phyloP scores from a whole-genome alignment of 1,284 basidiomycete species.

The Takashimella koratensis region DNA sequence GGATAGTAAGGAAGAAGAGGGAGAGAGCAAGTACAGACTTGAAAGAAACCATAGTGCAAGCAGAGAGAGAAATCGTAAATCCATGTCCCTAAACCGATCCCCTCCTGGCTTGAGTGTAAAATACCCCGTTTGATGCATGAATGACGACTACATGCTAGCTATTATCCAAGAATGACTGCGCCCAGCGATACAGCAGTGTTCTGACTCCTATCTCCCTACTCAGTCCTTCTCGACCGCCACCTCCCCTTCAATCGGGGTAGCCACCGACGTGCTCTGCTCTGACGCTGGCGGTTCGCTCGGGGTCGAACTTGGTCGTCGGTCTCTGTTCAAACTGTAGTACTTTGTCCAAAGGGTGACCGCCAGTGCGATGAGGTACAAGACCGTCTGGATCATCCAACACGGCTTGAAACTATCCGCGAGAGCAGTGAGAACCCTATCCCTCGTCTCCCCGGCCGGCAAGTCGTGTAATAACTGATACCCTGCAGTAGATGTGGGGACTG shows the following conservation, averaged over 20 bases:
- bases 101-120: too few species aligned
- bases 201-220: not conserved
- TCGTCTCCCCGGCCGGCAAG: slow-evolving; percentile 27
- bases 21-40: too few species aligned
- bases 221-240: not conserved
- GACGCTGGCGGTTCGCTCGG: not conserved
- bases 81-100: too few species aligned
- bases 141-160: too few species aligned
- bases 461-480: slow-evolving; percentile 36
- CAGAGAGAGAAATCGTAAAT: too few species aligned
- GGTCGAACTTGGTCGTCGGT: not conserved
- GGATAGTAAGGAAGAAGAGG: too few species aligned
- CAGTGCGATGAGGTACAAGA: slow-evolving; percentile 6
- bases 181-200: too few species aligned
- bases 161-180: too few species aligned
- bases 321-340: slow-evolving; percentile 9
- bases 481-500: slow-evolving; percentile 26
- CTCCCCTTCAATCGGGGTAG: not conserved
- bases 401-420: slow-evolving; percentile 39
- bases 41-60: too few species aligned
- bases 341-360: slow-evolving; percentile 12
- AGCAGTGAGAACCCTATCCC: slow-evolving; percentile 27
- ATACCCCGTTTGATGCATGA: too few species aligned
- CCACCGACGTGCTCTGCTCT: not conserved
- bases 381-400: slow-evolving; percentile 6